Conservation (phyloP, 352 stramenopile genomes). For the Pythium grandisporangium region DNA sequence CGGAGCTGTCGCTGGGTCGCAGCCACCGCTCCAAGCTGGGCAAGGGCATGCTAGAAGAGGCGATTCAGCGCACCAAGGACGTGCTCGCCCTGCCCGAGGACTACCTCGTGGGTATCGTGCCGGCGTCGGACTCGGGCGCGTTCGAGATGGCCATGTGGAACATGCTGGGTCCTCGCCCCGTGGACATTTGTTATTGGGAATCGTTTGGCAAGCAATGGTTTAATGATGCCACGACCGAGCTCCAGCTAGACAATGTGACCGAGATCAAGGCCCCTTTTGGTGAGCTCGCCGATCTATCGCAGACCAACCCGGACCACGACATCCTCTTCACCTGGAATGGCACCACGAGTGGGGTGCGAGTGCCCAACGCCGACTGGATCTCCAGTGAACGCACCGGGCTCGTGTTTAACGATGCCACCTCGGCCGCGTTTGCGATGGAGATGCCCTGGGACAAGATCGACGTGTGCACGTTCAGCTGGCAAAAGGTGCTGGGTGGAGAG, state of each 20-base stretch:
- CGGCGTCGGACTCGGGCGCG: slow-evolving; percentile 96
- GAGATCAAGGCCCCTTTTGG: slow-evolving; percentile 95
- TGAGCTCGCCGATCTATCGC: slow-evolving; percentile 90
- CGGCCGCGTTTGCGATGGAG: slow-evolving; percentile 97
- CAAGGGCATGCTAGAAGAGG: slow-evolving; percentile 93
- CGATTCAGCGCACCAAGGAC: slow-evolving; percentile 93
- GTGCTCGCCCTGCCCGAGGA: slow-evolving; percentile 92
- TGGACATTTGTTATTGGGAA: slow-evolving; percentile 96
- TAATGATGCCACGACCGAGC: slow-evolving; percentile 91
- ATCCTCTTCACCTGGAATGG: slow-evolving; percentile 99
- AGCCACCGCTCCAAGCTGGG: slow-evolving; percentile 97
- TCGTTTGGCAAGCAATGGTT: slow-evolving; percentile 97
- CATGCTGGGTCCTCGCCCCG: slow-evolving; percentile 91
- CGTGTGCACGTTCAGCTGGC: slow-evolving; percentile 99
- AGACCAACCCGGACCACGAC: slow-evolving; percentile 94
- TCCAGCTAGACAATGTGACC: slow-evolving; percentile 91
- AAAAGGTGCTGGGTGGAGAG: slow-evolving; percentile 99
- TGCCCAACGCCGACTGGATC: slow-evolving; percentile 97
- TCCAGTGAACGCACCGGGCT: slow-evolving; percentile 90
- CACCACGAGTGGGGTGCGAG: slow-evolving; percentile 95
- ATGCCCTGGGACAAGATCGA: slow-evolving; percentile 99
- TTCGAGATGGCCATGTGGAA: slow-evolving; percentile 99
- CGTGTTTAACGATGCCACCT: slow-evolving; percentile 98
- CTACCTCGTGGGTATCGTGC: slow-evolving; percentile 96
- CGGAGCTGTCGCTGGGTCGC: slow-evolving; percentile 85